Evolutionary conservation across 805 yeast genomes (phyloP), one percentile per base, ranked within the genome.

Genomic region (Ogataea corticis): DNA sequence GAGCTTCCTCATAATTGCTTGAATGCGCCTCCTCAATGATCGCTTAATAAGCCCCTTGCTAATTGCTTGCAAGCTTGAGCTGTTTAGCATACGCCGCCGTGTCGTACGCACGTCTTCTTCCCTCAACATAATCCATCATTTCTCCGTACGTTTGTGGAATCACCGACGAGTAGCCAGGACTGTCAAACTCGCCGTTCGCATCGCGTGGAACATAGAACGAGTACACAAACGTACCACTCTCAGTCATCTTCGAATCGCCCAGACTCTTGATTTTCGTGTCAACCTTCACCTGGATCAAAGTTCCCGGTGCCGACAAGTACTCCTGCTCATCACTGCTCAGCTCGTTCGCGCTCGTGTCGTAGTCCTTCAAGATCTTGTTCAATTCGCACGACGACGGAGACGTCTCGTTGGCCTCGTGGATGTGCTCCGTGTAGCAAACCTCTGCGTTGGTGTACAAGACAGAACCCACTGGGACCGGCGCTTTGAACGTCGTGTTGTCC

Each of bases 401-500:
- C 7, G 46, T 40, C 41, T 66, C 68, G 13, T 43, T 33, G 19
- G 46, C 42, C 29, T 57, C 65, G 57, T 80, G 83, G 42, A 87
- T 68, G 55, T 86, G 92, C 61, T 88, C 95, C 2, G 97, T 89
- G 67, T 91, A 89, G 18, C 86, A 88, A 7, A 91, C 87, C 16
- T 83, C 73, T 0, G 97, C 94, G 43, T 80, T 77, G 82, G 89
- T 80, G 52, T 83, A 85, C 48, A 91, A 70, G 7, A 92, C 96
- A 1, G 91, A 82, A 1, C 98, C 97, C 14, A 91, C 97, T 1
- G 97, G 97, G 7, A 91, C 98, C 2, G 98, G 98, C 15, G 91
- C 86, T 59, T 86, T 83, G 75, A 91, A 91, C 18, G 95, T 86
- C 34, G 96, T 89, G 17, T 94, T 85, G 63, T 91, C 97, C 54